Base-by-base conservation (phyloP, 2,329 filamentous ascomycete species). In the Pseudopyrenochaeta lycopersici region DNA sequence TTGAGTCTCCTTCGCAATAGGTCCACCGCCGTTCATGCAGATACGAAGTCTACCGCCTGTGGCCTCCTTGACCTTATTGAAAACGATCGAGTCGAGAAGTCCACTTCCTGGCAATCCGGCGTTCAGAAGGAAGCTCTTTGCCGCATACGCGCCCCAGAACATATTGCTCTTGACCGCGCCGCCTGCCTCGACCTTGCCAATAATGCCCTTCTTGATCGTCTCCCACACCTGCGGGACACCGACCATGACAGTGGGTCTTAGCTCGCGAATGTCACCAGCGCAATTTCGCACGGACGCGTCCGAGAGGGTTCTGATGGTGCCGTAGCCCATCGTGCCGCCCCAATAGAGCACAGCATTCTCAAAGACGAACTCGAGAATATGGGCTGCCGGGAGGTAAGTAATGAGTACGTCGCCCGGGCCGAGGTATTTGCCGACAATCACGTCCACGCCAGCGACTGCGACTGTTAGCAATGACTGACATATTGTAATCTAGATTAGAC, bases 171-270 rank as follows among this genome's bases (percentile, higher is more conserved):
- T 84, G 36, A 98, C 52, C n/a, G 84, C 76, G 68, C 88, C 88
- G 57, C 89, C 85, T 52, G 84, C 80, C 71, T 90, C 89, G 55
- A 98, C 88, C 77, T 92, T 92, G 67, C 81, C 79, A 60, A 94
- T 81, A 68, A 99, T 90, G 49, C 95, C 95, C 82, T 99, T 99
- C 82, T 92, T 94, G 68, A 99, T 90, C 1, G 91, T 93, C 79
- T 99, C 95, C 93, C 94, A 99, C 29, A 99, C 90, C 53, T 96
- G 93, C 1, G 95, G 95, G 2, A 99, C 95, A 75, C 95, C 95
- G 33, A 97, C 90, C 73, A 99, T 85, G 72, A 97, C 85, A 1
- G 92, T 96, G 1, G 95, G 95, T 66, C 85, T 85, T 73, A 98
- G 90, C 71, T 97, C 93, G 56, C 90, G 90, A 78, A 99, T 97